These are phyloP conservation scores for Endothia cerciana DNA, from an alignment of 2,329 filamentous ascomycete species.

Conservation along the genomic window DNA sequence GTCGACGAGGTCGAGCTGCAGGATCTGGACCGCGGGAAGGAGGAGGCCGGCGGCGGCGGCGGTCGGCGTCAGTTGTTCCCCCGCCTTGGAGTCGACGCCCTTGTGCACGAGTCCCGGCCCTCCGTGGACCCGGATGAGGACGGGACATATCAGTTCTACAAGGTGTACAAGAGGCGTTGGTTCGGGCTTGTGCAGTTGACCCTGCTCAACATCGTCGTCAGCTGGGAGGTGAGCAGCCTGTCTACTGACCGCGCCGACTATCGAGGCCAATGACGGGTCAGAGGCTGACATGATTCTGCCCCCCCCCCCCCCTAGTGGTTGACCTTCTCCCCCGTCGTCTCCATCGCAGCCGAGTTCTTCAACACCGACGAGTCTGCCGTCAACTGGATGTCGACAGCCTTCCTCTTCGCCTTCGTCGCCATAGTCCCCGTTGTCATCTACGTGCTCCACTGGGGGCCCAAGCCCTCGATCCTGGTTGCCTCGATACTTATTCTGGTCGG, in stretches of 20 bases:
- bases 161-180: constrained; percentile 80
- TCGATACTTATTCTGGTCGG: constrained; percentile 76
- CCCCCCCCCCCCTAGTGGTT: constrained; percentile 71
- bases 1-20: constrained; percentile 17
- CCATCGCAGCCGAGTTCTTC: constrained; percentile 76
- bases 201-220: constrained; percentile 88
- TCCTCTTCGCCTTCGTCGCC: constrained; percentile 81
- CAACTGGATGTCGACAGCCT: constrained; percentile 91
- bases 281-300: constrained; percentile 12
- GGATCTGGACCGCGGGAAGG: constrained; percentile 1
- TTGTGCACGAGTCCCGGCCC: constrained; percentile 16
- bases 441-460: constrained; percentile 79
- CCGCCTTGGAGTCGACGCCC: constrained; percentile 20
- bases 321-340: constrained; percentile 84
- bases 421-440: constrained; percentile 75
- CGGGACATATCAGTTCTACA: constrained; percentile 34
- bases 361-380: constrained; percentile 72
- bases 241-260: too few relatives aligned
- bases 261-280: too few relatives aligned
- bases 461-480: constrained; percentile 73
- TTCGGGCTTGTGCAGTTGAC: constrained; percentile 84
- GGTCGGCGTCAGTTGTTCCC: constrained; percentile 20
- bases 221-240: constrained; percentile 90
- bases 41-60: background rate
- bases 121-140: constrained; percentile 14